Evolutionary conservation across 192 early-diverging fungal species (phyloP).

Genomic region (Funneliformis mosseae): DNA sequence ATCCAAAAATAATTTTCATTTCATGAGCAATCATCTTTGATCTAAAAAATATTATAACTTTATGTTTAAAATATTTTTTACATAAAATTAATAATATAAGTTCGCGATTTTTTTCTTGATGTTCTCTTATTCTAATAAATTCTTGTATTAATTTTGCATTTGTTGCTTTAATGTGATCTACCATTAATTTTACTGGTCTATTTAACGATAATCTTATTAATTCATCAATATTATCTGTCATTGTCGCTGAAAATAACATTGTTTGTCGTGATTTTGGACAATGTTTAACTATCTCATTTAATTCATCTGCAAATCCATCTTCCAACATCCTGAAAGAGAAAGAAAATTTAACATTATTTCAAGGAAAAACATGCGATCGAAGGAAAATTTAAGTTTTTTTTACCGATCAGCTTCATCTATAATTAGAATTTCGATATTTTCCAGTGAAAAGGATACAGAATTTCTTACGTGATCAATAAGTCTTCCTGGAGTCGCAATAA

Average conservation of each 20-base stretch:
- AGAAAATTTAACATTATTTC: not conserved
- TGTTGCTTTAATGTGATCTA: conserved; percentile 81
- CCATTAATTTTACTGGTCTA: conserved; percentile 85
- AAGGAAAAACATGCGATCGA: not conserved
- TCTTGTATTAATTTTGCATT: conserved; percentile 85
- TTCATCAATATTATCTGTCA: conserved; percentile 98
- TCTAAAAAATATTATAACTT: conserved; percentile 92
- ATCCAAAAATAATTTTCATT: conserved; percentile 96
- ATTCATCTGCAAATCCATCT: conserved; percentile 95
- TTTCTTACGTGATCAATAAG: conserved; percentile 98
- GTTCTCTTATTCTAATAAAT: conserved; percentile 90
- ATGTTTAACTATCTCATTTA: conserved; percentile 90
- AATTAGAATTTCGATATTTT: conserved; percentile 91
- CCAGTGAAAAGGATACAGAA: conserved; percentile 83
- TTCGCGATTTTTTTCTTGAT: conserved; percentile 83
- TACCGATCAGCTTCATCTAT: conserved; percentile 98
- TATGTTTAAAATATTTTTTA: conserved; percentile 72
- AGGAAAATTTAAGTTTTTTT: not conserved
- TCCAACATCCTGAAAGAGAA: conserved; percentile 80
- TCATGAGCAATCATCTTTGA: conserved; percentile 95
- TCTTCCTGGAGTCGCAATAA: conserved; percentile 98
- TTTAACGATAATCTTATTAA: conserved; percentile 91
- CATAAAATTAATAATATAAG: conserved; percentile 88
- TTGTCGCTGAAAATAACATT: conserved; percentile 99
- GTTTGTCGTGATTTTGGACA: conserved; percentile 91